A percentile compares a stretch with the other conserved stretches of the same genome.
These are phyloP conservation scores for Inonotus obliquus DNA, from an alignment of 1,284 basidiomycete genomes.

Conservation along the genomic window DNA sequence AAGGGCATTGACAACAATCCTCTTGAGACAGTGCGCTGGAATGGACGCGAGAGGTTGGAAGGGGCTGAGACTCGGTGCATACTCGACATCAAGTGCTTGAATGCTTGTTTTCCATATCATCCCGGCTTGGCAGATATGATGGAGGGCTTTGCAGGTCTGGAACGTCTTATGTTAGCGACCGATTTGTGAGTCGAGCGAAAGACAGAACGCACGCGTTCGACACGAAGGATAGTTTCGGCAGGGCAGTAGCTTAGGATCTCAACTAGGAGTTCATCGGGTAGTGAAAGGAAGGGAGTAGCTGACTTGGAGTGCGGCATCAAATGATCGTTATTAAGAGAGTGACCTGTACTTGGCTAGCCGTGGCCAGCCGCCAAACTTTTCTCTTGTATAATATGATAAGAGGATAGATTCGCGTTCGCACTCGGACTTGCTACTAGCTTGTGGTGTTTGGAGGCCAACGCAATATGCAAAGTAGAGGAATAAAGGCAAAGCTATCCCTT, in stretches of 20 bases:
- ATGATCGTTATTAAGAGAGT: neutral
- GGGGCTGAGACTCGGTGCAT: slow-evolving; percentile 2
- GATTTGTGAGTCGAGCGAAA: neutral
- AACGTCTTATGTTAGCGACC: neutral
- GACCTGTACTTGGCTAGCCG: neutral
- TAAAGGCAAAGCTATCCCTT: no score
- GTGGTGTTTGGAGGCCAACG: no score
- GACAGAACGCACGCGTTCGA: slow-evolving; percentile 1
- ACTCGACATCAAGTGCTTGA: slow-evolving; percentile 1
- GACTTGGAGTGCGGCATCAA: neutral
- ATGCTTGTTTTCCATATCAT: neutral
- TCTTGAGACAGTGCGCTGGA: neutral
- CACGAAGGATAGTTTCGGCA: neutral
- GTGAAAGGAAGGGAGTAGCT: neutral
- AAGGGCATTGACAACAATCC: neutral
- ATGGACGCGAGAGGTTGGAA: neutral
- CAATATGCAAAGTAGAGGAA: no score
- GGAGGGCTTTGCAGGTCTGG: slow-evolving; percentile 3
- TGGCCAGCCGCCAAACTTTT: neutral
- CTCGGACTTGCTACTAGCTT: no score
- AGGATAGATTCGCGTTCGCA: neutral
- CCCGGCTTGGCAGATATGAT: neutral
- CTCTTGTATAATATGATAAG: neutral
- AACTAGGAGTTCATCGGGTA: slow-evolving; percentile 2
- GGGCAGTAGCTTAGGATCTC: neutral